A percentile compares a stretch with the other conserved stretches of the same genome.
Evolutionary conservation across 345 rosid species (phyloP).

Genomic region (Camelina neglecta): DNA sequence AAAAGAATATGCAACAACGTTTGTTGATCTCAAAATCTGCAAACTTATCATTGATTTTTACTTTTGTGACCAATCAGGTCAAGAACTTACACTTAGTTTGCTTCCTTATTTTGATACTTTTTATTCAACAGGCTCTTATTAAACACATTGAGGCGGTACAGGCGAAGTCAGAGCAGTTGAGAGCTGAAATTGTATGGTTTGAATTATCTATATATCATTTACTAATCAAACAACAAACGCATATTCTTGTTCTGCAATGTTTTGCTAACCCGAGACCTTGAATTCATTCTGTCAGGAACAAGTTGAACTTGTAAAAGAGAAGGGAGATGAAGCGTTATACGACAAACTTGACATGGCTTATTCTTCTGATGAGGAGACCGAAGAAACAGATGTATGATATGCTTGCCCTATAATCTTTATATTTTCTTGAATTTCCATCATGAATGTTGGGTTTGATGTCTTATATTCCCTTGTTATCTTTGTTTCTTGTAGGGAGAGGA

Average conservation of each 20-base stretch:
- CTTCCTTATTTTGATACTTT: slow-evolving; percentile 29
- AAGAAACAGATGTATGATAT: slow-evolving; percentile 40
- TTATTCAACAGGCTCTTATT: slow-evolving; percentile 67
- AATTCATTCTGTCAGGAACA: slow-evolving; percentile 54
- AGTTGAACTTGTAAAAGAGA: slow-evolving; percentile 61
- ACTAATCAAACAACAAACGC: background rate
- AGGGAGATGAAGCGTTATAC: slow-evolving; percentile 64
- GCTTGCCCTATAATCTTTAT: background rate
- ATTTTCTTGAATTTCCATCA: background rate
- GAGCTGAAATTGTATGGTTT: slow-evolving; percentile 79
- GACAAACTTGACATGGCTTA: slow-evolving; percentile 69
- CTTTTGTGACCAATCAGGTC: background rate
- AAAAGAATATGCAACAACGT: background rate
- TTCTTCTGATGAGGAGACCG: slow-evolving; percentile 60
- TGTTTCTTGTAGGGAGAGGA: slow-evolving; percentile 55
- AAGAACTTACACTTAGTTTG: background rate
- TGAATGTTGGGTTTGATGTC: slow-evolving; percentile 14
- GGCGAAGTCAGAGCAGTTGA: slow-evolving; percentile 61
- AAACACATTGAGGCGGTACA: slow-evolving; percentile 64
- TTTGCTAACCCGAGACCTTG: slow-evolving; percentile 23
- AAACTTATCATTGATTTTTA: slow-evolving; percentile 8
- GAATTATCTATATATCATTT: slow-evolving; percentile 1
- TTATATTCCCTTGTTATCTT: background rate
- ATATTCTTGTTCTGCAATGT: slow-evolving; percentile 1
- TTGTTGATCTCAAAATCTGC: slow-evolving; percentile 10